These are phyloP conservation scores for Colletotrichum tofieldiae DNA, from an alignment of 2,329 filamentous ascomycete species.

Conservation along the genomic window DNA sequence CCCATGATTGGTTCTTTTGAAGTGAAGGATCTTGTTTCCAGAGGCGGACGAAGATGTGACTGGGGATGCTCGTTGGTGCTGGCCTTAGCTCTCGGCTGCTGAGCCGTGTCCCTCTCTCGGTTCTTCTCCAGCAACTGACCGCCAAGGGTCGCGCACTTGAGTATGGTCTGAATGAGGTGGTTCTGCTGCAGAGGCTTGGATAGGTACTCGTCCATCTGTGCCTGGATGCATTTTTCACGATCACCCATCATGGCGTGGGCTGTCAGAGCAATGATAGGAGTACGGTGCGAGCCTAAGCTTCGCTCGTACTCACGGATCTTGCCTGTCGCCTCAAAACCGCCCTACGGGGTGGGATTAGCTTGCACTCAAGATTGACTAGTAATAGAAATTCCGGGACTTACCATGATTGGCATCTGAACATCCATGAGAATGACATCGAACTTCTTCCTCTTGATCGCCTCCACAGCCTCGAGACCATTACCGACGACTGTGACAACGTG, in stretches of 20 bases:
- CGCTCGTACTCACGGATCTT: conserved; percentile 97
- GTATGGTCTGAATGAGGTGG: conserved; percentile 96
- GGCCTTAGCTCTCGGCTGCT: conserved; percentile 65
- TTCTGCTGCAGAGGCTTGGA: conserved; percentile 98
- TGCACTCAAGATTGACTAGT: conserved; percentile 26
- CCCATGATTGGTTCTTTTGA: conserved; percentile 73
- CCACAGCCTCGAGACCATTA: conserved; percentile 93
- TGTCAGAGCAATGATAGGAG: conserved; percentile 96
- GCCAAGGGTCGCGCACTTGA: conserved; percentile 95
- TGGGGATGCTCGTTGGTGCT: conserved; percentile 57
- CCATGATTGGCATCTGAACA: conserved; percentile 99
- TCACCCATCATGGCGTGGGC: conserved; percentile 99
- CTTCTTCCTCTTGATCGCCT: conserved; percentile 91
- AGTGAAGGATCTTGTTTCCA: conserved; percentile 78
- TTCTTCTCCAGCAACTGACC: conserved; percentile 86
- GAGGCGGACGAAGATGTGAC: conserved; percentile 56
- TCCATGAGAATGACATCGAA: conserved; percentile 99
- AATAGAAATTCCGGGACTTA: conserved; percentile 58
- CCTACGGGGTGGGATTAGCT: conserved; percentile 62
- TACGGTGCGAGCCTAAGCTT: conserved; percentile 83
- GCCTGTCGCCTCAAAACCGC: conserved; percentile 95
- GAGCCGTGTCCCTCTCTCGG: conserved; percentile 71
- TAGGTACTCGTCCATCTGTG: conserved; percentile 99
- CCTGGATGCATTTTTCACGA: conserved; percentile 97
- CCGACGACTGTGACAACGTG: conserved; percentile 93